phyloP scores from a whole-genome alignment of 2,329 filamentous ascomycete species.

The Elsinoe arachidis region DNA sequence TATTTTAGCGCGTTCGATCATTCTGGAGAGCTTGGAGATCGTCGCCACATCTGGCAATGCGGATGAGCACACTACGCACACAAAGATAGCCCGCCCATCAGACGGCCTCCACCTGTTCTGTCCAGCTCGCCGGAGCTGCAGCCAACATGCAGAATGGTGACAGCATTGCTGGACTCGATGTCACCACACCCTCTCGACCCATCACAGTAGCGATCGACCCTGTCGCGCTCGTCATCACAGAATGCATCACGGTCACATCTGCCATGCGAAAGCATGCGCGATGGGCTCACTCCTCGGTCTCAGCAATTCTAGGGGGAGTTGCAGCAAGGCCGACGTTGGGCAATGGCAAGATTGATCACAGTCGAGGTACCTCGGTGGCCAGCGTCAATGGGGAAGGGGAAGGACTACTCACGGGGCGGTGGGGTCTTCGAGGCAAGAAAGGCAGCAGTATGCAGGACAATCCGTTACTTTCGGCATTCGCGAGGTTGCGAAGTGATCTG shows the following conservation, averaged over 20 bases:
- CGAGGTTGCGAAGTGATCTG: conserved; percentile 77
- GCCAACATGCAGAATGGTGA: conserved; percentile 15
- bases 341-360: conserved; percentile 6
- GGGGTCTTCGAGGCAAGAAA: conserved; percentile 89
- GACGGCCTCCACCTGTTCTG: not conserved
- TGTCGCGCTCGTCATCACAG: conserved; percentile 71
- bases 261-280: conserved; percentile 96
- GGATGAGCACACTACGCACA: not conserved
- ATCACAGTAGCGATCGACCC: conserved; percentile 30
- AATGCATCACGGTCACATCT: conserved; percentile 97
- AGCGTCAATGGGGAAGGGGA: conserved; percentile 13
- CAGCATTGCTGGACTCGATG: not conserved
- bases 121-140: not conserved
- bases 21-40: not conserved
- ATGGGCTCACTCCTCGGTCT: conserved; percentile 91
- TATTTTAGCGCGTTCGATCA: not conserved
- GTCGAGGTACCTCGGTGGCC: conserved; percentile 10
- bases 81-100: not conserved
- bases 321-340: conserved; percentile 14
- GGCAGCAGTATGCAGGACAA: conserved; percentile 97
- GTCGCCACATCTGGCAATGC: not conserved
- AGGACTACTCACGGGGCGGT: conserved; percentile 61
- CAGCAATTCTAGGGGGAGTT: conserved; percentile 79
- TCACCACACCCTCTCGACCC: conserved; percentile 5
- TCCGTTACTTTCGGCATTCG: conserved; percentile 89